Evolutionary conservation across 2,329 filamentous ascomycete genomes (phyloP).

Genomic region (Ophiostoma angusticollis): DNA sequence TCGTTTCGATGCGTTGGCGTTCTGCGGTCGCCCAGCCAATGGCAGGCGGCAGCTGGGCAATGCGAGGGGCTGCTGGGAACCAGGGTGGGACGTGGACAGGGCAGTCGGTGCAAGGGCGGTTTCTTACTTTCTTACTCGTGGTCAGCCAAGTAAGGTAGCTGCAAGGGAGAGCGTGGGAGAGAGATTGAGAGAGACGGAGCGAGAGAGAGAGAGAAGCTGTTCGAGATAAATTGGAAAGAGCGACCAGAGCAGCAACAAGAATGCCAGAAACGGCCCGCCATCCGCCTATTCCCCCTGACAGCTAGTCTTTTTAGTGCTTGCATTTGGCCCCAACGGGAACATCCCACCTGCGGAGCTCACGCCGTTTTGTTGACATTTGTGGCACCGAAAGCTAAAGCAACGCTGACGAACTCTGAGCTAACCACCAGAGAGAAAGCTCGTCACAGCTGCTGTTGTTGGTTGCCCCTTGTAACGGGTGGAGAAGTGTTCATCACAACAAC

Average conservation of each 20-base stretch:
- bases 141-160: not conserved
- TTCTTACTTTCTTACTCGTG: conserved; percentile 1
- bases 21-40: conserved; percentile 16
- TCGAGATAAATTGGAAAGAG: not conserved
- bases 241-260: too few relatives aligned
- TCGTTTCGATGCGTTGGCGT: conserved; percentile 17
- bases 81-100: conserved; percentile 6
- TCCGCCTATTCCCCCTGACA: conserved; percentile 1
- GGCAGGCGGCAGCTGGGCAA: conserved; percentile 9
- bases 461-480: conserved; percentile 13
- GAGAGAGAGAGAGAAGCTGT: not conserved
- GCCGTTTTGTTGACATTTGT: conserved; percentile 12
- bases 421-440: not conserved
- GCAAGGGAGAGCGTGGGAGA: not conserved
- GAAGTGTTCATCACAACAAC: too few relatives aligned
- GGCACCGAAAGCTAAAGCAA: too few relatives aligned
- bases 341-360: too few relatives aligned
- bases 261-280: not conserved
- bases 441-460: conserved; percentile 7
- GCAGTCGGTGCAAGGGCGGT: not conserved
- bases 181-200: not conserved
- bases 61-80: conserved; percentile 14
- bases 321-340: too few relatives aligned
- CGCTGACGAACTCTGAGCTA: too few relatives aligned
- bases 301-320: too few relatives aligned